phyloP scores from a whole-genome alignment of 2,329 filamentous ascomycete genomes.

The Aspergillus cejpii region DNA sequence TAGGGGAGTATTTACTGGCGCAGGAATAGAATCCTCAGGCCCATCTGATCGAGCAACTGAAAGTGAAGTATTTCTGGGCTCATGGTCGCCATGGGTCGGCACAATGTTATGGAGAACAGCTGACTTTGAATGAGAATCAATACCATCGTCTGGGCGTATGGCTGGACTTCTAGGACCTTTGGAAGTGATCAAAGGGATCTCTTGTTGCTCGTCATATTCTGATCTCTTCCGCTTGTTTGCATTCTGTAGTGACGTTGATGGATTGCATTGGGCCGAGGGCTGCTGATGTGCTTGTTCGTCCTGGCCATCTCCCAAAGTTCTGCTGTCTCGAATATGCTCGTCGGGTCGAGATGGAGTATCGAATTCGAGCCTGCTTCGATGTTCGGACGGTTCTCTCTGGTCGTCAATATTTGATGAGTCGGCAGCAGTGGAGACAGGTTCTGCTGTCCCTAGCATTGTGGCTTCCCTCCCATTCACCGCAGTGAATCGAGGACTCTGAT shows the following conservation, averaged over 20 bases:
- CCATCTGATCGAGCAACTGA: conserved; percentile 23
- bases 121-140: conserved; percentile 20
- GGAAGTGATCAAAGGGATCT: conserved; percentile 27
- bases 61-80: conserved; percentile 19
- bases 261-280: conserved; percentile 20
- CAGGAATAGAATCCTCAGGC: conserved; percentile 24
- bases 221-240: conserved; percentile 61
- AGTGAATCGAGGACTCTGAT: conserved; percentile 41
- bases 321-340: conserved; percentile 49
- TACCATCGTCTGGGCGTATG: conserved; percentile 32
- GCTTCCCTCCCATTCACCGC: conserved; percentile 41
- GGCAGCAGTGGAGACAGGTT: conserved; percentile 9
- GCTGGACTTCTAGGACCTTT: conserved; percentile 37
- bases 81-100: conserved; percentile 14
- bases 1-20: conserved; percentile 30
- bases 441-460: conserved; percentile 11
- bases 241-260: conserved; percentile 36
- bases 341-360: conserved; percentile 23
- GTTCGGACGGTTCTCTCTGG: conserved; percentile 15
- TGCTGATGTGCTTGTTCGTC: conserved; percentile 21
- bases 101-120: conserved; percentile 16
- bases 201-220: conserved; percentile 49
- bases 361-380: conserved; percentile 15
- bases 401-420: conserved; percentile 18
- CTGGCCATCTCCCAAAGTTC: conserved; percentile 25